phyloP scores from a whole-genome alignment of 2,329 filamentous ascomycete genomes.

The Aureobasidium melanogenum region DNA sequence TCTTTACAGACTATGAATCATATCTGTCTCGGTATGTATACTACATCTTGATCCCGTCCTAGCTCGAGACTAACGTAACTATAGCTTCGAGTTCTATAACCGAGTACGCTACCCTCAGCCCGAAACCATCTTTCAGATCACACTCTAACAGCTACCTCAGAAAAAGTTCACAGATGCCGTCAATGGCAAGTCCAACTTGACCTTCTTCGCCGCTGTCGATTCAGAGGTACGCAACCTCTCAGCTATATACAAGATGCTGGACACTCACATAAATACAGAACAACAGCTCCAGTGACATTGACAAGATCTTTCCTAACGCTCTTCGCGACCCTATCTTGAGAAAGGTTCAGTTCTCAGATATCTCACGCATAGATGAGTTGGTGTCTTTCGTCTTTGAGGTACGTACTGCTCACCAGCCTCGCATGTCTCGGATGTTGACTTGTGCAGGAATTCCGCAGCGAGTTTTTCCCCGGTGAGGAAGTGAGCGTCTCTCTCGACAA shows the following conservation, averaged over 20 bases:
- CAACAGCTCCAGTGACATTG: conserved; percentile 73
- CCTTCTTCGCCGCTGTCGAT: conserved; percentile 77
- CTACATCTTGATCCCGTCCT: neutral
- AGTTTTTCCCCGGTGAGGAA: conserved; percentile 83
- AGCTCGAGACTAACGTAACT: conserved; percentile 17
- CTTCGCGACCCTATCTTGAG: conserved; percentile 85
- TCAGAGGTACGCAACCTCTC: conserved; percentile 25
- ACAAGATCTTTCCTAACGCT: conserved; percentile 83
- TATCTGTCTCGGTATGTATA: conserved; percentile 77
- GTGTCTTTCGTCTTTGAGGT: conserved; percentile 54
- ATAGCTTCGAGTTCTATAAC: conserved; percentile 85
- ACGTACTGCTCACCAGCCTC: neutral
- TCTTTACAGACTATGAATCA: conserved; percentile 81
- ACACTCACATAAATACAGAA: conserved; percentile 28
- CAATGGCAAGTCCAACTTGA: conserved; percentile 82
- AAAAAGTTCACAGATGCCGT: conserved; percentile 92
- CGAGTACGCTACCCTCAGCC: conserved; percentile 49
- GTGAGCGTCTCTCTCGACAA: conserved; percentile 64
- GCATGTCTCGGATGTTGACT: conserved; percentile 11
- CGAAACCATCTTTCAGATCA: conserved; percentile 10
- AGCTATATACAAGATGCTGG: conserved; percentile 3
- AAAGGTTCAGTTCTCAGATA: conserved; percentile 82
- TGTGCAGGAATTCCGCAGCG: conserved; percentile 63
- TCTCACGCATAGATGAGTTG: conserved; percentile 78
- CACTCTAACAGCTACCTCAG: conserved; percentile 35